Percentiles rank a stretch among this genome's conserved stretches.
Conservation (phyloP, 2,329 filamentous ascomycete genomes). For the Diaporthe capsici region DNA sequence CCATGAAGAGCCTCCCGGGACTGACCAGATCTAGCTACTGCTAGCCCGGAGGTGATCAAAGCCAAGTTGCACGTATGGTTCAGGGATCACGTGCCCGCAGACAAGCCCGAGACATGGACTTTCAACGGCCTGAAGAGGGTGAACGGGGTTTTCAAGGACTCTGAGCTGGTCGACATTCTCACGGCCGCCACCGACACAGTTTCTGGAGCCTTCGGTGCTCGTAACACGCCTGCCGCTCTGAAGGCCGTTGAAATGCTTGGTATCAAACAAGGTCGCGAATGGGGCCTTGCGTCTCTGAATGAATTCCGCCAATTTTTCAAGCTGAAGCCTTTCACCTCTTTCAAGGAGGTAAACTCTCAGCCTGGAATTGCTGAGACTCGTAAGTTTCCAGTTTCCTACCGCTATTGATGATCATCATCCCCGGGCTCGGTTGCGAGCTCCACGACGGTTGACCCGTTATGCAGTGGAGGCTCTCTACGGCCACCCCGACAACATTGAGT, state of each 20-base stretch:
- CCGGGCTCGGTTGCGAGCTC: too few relatives aligned
- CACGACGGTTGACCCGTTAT: neutral
- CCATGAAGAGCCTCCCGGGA: neutral
- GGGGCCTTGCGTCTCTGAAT: slow-evolving; percentile 3
- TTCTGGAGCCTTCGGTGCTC: slow-evolving; percentile 8
- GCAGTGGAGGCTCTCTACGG: slow-evolving; percentile 11
- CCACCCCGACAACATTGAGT: slow-evolving; percentile 7
- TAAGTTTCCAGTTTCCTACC: neutral
- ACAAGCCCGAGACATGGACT: slow-evolving; percentile 15
- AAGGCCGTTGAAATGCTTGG: slow-evolving; percentile 4
- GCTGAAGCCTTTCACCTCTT: slow-evolving; percentile 14
- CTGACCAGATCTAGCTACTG: neutral
- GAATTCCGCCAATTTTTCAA: slow-evolving; percentile 17
- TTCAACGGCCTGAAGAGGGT: neutral
- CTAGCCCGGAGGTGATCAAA: neutral
- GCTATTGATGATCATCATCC: too few relatives aligned
- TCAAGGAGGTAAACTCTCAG: neutral
- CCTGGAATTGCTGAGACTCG: neutral
- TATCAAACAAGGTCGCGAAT: slow-evolving; percentile 3
- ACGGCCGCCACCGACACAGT: neutral
- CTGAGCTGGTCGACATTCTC: neutral
- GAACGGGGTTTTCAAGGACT: neutral
- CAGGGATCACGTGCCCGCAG: neutral
- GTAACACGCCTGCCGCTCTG: neutral
- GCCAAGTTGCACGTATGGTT: neutral